Evolutionary conservation across 306 rosid species (phyloP), one percentile per base, ranked within the genome.

Genomic region (Macrotyloma uniflorum): DNA sequence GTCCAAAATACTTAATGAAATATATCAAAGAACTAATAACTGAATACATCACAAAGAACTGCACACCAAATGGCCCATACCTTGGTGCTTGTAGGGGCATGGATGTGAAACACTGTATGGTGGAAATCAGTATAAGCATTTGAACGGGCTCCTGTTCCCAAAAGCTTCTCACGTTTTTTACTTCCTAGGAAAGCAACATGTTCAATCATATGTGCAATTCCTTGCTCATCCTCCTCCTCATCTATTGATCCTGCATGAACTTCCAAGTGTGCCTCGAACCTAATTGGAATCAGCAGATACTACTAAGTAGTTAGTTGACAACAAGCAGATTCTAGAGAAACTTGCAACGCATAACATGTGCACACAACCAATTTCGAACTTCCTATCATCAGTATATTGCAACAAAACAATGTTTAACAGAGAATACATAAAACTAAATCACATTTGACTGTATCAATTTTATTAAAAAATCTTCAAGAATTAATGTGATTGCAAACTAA

Each of bases 201-300:
- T 77, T 95, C 99, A 81, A 95, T 95, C 99, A 95, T 95, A 89
- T 95, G 99, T 16, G 99, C 97, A 80, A 95, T 93, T 59, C 99
- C 99, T 90, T 95, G 99, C 79, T 95, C 99, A 66, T 91, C 96
- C 22, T 91, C 99, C 80, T 93, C 98, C 83, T 95, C 99, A 24
- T 95, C 97, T 40, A 95, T 95, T 43, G 99, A 93, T 64, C 99
- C 99, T 23, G 80, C 97, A 68, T 95, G 99, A 67, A 95, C 97
- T 87, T 95, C 99, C 97, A 95, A 85, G 84, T 95, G 99, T 14
- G 99, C 99, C 86, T 95, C 99, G 82, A 95, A 95, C 99, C 99
- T 95, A 80, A 83, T 75, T 42, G 36, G 86, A 72, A 50, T 38
- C 36, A 79, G 61, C 54, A 36, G 75, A 49, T 13, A 67, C 65